Conservation (phyloP, 768 basidiomycete genomes). For the Suillus weaverae region DNA sequence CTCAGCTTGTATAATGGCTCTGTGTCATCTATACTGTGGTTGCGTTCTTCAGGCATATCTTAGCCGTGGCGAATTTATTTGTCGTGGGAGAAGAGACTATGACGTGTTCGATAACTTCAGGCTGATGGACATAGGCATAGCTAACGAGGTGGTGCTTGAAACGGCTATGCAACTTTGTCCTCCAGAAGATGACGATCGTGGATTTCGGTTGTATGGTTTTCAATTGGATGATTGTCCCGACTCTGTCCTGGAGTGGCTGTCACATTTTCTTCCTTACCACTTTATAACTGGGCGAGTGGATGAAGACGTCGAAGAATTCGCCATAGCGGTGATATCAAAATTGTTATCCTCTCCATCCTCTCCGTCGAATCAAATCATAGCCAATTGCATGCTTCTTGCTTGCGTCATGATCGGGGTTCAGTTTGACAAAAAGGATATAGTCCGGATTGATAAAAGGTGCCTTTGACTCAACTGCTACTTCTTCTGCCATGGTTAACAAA, state of each 20-base stretch:
- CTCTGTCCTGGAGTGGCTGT: not conserved
- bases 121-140: not conserved
- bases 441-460: not conserved
- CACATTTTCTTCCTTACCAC: not conserved
- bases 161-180: not conserved
- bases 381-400: not conserved
- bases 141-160: not conserved
- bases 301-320: not conserved
- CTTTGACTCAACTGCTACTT: not conserved
- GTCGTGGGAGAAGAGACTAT: not conserved
- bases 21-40: not conserved
- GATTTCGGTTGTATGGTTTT: rapidly evolving
- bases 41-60: not conserved
- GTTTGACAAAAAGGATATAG: not conserved
- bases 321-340: not conserved
- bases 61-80: not conserved
- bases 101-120: not conserved
- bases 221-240: not conserved
- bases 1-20: not conserved
- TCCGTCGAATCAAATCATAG: not conserved
- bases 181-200: not conserved
- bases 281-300: not conserved
- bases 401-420: not conserved
- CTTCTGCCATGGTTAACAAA: not conserved
- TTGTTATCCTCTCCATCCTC: not conserved